phyloP scores from a whole-genome alignment of 2,329 filamentous ascomycete genomes.

The Lachnellula subtilissima region DNA sequence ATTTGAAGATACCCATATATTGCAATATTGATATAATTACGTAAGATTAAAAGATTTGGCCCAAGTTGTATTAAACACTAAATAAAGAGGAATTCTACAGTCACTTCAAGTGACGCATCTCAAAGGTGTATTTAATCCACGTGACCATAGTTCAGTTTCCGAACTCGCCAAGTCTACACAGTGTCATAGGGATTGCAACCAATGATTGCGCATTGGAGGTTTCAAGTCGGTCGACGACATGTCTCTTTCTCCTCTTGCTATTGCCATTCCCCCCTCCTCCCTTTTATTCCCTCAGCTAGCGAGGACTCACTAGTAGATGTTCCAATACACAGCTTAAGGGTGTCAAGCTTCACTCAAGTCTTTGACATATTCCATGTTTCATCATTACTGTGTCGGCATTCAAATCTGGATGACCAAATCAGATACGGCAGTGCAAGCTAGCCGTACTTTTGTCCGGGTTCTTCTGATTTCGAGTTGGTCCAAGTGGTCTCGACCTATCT shows the following conservation, averaged over 20 bases:
- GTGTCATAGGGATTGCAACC: background rate
- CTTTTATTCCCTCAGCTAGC: background rate
- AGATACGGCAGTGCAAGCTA: no score
- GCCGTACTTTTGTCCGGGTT: no score
- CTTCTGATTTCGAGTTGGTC: no score
- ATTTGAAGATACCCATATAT: conserved; percentile 3
- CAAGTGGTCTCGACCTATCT: no score
- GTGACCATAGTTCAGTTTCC: background rate
- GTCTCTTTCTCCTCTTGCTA: background rate
- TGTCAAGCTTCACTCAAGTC: no score
- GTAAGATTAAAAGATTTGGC: background rate
- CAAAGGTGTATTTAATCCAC: background rate
- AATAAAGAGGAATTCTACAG: background rate
- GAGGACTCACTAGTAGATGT: background rate
- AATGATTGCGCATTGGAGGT: background rate
- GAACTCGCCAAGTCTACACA: background rate
- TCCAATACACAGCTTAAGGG: no score
- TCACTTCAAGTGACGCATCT: background rate
- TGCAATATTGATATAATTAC: background rate
- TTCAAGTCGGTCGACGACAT: background rate
- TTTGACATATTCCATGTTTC: no score
- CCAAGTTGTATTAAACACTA: background rate
- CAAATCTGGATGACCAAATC: no score
- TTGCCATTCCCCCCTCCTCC: background rate
- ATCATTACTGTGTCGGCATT: no score